Evolutionary conservation across 1,284 basidiomycete species (phyloP).

Genomic region (Anthracocystis setariae): DNA sequence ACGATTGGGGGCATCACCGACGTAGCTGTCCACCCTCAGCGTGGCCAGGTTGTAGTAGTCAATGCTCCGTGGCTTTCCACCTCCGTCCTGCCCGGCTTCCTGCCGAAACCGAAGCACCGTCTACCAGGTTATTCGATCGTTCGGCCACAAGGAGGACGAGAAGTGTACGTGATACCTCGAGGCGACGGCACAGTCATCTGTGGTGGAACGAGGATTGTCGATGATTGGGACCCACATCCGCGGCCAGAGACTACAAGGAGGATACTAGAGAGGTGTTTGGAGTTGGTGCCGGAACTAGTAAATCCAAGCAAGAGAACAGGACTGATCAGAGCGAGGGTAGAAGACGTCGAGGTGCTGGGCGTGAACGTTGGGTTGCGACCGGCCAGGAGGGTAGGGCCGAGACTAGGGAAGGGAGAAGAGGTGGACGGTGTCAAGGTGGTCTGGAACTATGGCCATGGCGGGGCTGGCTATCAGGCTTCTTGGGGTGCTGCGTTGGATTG

Average conservation of each 20-base stretch:
- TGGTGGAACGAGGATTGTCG: constrained; percentile 56
- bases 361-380: constrained; percentile 58
- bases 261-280: constrained; percentile 48
- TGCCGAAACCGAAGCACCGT: not conserved
- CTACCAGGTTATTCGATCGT: constrained; percentile 37
- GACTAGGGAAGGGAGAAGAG: constrained; percentile 34
- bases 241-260: constrained; percentile 42
- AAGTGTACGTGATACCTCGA: constrained; percentile 58
- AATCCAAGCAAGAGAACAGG: constrained; percentile 10
- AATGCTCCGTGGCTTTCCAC: constrained; percentile 53
- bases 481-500: constrained; percentile 58
- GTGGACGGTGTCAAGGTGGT: constrained; percentile 33
- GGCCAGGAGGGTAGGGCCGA: constrained; percentile 42
- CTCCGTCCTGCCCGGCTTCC: not conserved
- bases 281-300: constrained; percentile 34
- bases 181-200: constrained; percentile 57
- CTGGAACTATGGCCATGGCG: constrained; percentile 47
- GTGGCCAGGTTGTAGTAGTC: constrained; percentile 59
- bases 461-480: constrained; percentile 57
- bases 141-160: constrained; percentile 40
- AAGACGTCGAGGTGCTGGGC: constrained; percentile 45
- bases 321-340: constrained; percentile 12
- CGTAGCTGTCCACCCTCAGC: constrained; percentile 37
- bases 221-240: constrained; percentile 37
- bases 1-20: constrained; percentile 40